phyloP scores from a whole-genome alignment of 1,284 basidiomycete species.

The Heterobasidion annosum region DNA sequence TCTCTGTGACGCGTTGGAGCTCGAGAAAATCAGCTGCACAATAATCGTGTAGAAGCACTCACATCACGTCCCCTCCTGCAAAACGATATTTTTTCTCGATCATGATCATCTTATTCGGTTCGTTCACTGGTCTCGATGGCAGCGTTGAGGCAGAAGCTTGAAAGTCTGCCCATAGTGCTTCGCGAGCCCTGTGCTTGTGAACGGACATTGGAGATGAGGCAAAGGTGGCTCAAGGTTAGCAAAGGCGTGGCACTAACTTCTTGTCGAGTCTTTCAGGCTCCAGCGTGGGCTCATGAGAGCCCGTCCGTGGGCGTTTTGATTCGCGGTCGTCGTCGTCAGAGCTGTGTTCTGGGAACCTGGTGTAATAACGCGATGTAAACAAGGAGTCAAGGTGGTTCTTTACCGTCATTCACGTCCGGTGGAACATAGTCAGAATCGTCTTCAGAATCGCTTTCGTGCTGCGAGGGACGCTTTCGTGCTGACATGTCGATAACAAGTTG shows the following conservation, averaged over 20 bases:
- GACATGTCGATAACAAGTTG: conserved; percentile 6
- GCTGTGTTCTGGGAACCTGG: conserved; percentile 23
- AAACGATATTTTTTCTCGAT: conserved; percentile 62
- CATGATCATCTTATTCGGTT: conserved; percentile 37
- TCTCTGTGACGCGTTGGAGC: conserved; percentile 35
- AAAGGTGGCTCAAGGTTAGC: no score
- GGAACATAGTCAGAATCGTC: conserved; percentile 60
- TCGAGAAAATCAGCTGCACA: conserved; percentile 5
- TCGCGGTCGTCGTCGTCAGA: conserved; percentile 26
- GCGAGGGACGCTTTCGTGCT: not conserved
- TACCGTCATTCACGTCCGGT: conserved; percentile 31
- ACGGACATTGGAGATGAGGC: no score
- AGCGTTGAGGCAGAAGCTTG: conserved; percentile 35
- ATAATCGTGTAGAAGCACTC: conserved; percentile 20
- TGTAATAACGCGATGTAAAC: not conserved
- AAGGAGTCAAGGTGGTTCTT: conserved; percentile 4
- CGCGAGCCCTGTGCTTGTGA: conserved; percentile 28
- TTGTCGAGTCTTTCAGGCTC: no score
- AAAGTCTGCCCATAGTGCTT: conserved; percentile 53
- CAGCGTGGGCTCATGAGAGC: conserved; percentile 3
- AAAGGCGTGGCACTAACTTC: conserved; percentile 21
- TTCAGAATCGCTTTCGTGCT: conserved; percentile 44
- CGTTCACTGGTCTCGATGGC: conserved; percentile 6
- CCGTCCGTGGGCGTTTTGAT: conserved; percentile 19
- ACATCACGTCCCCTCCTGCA: conserved; percentile 68